Percentiles rank a stretch among this genome's conserved stretches.
phyloP scores from a whole-genome alignment of 2,329 filamentous ascomycete species.

The Diaporthe citri region DNA sequence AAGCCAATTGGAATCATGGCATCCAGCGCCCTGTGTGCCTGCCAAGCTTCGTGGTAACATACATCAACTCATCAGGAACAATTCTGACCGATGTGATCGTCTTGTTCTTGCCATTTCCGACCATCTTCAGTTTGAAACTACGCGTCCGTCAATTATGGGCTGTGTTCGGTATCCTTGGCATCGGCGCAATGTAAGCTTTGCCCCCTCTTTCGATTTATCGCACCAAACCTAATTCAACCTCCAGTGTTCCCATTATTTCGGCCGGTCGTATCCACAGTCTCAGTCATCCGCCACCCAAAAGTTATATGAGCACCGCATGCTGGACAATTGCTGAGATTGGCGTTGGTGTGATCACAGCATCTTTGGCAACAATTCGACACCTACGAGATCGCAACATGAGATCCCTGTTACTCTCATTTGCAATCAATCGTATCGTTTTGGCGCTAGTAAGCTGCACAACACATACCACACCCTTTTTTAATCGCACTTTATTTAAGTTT shows the following conservation, averaged over 20 bases:
- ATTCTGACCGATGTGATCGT: constrained; percentile 15
- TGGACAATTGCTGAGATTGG: constrained; percentile 24
- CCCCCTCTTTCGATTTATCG: background rate
- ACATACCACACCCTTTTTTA: too few species aligned
- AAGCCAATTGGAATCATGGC: constrained; percentile 11
- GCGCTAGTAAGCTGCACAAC: too few species aligned
- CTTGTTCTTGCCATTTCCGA: constrained; percentile 18
- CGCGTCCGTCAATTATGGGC: constrained; percentile 4
- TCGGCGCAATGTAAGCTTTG: constrained; percentile 5
- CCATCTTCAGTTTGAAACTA: background rate
- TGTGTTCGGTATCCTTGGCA: background rate
- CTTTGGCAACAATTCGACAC: constrained; percentile 12
- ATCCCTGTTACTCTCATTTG: too few species aligned
- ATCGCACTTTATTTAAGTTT: too few species aligned
- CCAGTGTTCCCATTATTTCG: background rate
- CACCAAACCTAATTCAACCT: background rate
- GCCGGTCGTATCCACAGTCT: constrained; percentile 8
- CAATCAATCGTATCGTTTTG: too few species aligned
- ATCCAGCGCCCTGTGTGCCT: background rate
- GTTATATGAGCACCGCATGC: constrained; percentile 1
- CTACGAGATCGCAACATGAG: constrained; percentile 10
- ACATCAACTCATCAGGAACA: constrained; percentile 12
- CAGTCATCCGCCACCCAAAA: constrained; percentile 9
- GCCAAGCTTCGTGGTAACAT: constrained; percentile 13
- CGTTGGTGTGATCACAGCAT: constrained; percentile 1